A percentile compares a stretch with the other conserved stretches of the same genome.
These are phyloP conservation scores for Talaromyces amestolkiae DNA, from an alignment of 2,329 filamentous ascomycete species.

Conservation along the genomic window DNA sequence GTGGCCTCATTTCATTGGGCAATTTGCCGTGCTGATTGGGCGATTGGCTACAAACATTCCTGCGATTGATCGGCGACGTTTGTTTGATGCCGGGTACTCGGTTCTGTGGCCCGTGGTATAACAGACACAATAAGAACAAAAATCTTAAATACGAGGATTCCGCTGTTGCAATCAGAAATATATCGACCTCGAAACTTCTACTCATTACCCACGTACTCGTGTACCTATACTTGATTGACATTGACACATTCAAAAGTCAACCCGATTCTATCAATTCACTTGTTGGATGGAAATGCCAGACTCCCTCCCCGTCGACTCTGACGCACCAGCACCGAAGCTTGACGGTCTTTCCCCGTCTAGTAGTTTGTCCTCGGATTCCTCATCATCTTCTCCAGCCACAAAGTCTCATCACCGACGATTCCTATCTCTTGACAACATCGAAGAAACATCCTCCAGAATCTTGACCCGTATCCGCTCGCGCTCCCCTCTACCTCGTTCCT, in stretches of 20 bases:
- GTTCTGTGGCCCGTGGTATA: background rate
- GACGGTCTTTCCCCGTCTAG: constrained; percentile 10
- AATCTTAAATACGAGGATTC: constrained; percentile 7
- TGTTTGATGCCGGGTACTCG: background rate
- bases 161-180: background rate
- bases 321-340: constrained; percentile 2
- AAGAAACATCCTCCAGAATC: constrained; percentile 3
- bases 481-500: constrained; percentile 16
- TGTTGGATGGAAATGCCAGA: constrained; percentile 19
- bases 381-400: background rate
- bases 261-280: background rate
- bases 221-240: background rate
- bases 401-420: constrained; percentile 13
- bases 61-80: background rate
- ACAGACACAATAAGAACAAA: background rate
- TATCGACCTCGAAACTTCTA: background rate
- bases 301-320: constrained; percentile 11
- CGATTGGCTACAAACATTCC: background rate
- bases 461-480: constrained; percentile 18
- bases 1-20: background rate
- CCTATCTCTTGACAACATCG: constrained; percentile 16
- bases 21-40: background rate
- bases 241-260: background rate
- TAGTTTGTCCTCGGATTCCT: constrained; percentile 7
- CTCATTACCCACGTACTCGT: background rate